Evolutionary conservation across 495 filamentous ascomycete species (phyloP), one percentile per base, ranked within the genome.

Genomic region (Podospora tetraspora): DNA sequence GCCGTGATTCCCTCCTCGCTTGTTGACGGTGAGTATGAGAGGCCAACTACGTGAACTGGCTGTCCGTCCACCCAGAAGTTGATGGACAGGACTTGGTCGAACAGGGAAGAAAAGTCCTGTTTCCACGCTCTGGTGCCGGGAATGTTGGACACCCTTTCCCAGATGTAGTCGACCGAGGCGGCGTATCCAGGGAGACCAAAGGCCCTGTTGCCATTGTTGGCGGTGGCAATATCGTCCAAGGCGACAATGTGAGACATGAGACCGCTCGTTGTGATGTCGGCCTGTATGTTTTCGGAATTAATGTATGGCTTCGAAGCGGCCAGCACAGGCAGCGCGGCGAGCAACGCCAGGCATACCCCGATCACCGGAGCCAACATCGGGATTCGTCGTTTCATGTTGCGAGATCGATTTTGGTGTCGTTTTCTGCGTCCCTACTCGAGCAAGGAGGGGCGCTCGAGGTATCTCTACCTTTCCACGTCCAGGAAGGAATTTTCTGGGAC

Each of bases 101-200:
- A 84, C 0, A 81, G 70, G 10, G 76, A 74, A 69, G 71, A 72
- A 66, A 84, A 83, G 37, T 79, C 74, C 64, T 84, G 82, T 23
- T 78, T 74, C 72, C 75, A 80, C 19, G 76, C 61, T 25, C 73
- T 72, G 10, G 69, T 76, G 21, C 68, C 66, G 10, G 70, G 58
- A 43, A 74, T 72, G 2, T 74, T 73, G 68, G 73, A 71, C 4
- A 76, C 63, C 5, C 71, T 69, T 9, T 71, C 68, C 25, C 75
- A 72, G 59, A 84, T 72, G 66, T 80, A 84, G 60, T 84, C 79
- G 19, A 80, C 74, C 3, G 81, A 82, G 2, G 80, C 82, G 3
- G 68, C 68, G 71, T 82, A 84, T 21, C 83, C 83, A 0, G 81
- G 79, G 23, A 79, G 68, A 7, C 83, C 83, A 62, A 84, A 84